Percentiles rank a stretch among this genome's conserved stretches.
Conservation (phyloP, 352 stramenopile genomes). For the Saprolegnia parasitica region DNA sequence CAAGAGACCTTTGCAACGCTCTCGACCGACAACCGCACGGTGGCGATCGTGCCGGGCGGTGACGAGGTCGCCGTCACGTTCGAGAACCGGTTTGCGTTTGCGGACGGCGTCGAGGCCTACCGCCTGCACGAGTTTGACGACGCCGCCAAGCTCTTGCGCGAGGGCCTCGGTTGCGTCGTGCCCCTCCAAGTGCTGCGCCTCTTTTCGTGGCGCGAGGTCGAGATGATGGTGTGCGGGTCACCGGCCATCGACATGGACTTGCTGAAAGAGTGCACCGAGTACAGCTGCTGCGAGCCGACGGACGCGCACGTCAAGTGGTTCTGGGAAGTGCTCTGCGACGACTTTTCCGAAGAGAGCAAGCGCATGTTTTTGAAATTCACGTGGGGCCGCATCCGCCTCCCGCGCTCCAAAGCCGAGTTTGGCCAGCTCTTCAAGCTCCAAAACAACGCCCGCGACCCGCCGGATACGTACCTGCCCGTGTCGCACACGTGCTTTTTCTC, state of each 20-base stretch:
- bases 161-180: constrained; percentile 68
- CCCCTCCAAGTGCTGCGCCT: constrained; percentile 59
- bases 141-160: constrained; percentile 35
- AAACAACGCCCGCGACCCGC: constrained; percentile 60
- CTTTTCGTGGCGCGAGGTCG: constrained; percentile 78
- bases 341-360: constrained; percentile 74
- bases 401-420: constrained; percentile 74
- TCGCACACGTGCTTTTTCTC: constrained; percentile 99
- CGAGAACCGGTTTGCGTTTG: constrained; percentile 67
- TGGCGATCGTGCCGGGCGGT: constrained; percentile 61
- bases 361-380: constrained; percentile 87
- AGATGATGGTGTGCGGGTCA: constrained; percentile 78
- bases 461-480: constrained; percentile 90
- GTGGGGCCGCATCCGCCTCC: constrained; percentile 87
- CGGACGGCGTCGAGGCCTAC: constrained; percentile 73
- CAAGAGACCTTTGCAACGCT: constrained; percentile 88
- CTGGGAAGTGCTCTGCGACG: constrained; percentile 62
- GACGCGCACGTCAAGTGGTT: constrained; percentile 84
- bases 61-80: constrained; percentile 72
- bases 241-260: constrained; percentile 77
- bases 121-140: constrained; percentile 67
- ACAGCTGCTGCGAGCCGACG: constrained; percentile 64
- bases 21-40: constrained; percentile 70
- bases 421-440: constrained; percentile 89
- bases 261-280: constrained; percentile 78